Base-by-base conservation (phyloP, 169 alveolate genomes). In the Babesia ovis region DNA sequence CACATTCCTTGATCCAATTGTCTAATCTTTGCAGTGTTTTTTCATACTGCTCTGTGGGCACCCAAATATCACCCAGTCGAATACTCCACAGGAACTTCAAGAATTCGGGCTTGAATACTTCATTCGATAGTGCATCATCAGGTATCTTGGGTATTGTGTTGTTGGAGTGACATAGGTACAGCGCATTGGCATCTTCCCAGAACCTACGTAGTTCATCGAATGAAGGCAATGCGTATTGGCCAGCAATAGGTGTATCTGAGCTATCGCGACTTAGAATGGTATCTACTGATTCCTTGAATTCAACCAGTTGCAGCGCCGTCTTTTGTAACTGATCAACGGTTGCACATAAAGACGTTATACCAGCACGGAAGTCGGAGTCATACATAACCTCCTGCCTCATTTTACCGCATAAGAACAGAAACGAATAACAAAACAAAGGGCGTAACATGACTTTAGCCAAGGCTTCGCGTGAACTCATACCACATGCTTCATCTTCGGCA, bases 41-140 rank as follows among this genome's bases (percentile, higher is more conserved):
- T 31, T 79, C 60, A 27, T 79, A 79, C 61, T 79, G 86, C 60
- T 79, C 86, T 20, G 18, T 53, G 11, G 86, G 86, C 34, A 70
- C 50, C 68, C 62, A 79, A 20, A 79, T 61, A 53, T 79, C 86
- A 22, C 45, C 20, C 14, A 79, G 39, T 23, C 46, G 72, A 35
- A 69, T 27, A 34, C 46, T 61, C 62, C 25, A 27, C 20, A 79
- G 32, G 31, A 57, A 70, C n/a, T 55, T 58, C 69, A 69, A 27
- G 54, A 79, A 79, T 48, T 69, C 57, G 20, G 45, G 45, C 37
- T 64, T 64, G 35, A 64, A 64, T 12, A 50, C 37, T 22, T 20
- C 50, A 20, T 64, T 25, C 74, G 74, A 64, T 48, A 64, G 8
- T 14, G 54, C 25, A 34, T 20, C 42, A 39, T 20, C 56, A 3